Conservation (phyloP, 148 eudicot species). For the Vaccinium myrtillus region DNA sequence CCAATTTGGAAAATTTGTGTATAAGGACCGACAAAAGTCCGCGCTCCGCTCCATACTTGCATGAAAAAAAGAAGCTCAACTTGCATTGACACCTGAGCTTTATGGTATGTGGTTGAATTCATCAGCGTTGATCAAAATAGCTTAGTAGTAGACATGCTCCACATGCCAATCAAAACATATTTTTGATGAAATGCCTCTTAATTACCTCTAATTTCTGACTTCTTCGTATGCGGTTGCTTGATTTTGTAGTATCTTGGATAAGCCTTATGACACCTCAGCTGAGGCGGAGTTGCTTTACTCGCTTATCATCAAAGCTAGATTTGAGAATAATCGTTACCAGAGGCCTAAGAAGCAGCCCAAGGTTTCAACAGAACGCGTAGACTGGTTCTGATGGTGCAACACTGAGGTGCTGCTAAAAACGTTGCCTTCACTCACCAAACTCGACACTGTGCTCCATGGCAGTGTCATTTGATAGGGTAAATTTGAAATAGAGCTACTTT, state of each 20-base stretch:
- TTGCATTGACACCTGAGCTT: background rate
- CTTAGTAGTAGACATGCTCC: background rate
- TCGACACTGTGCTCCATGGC: background rate
- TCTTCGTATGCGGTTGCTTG: background rate
- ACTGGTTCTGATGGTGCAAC: constrained; percentile 48
- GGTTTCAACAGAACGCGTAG: constrained; percentile 61
- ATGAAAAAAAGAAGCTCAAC: background rate
- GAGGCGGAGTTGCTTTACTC: constrained; percentile 88
- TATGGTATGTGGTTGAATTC: background rate
- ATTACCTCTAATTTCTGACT: background rate
- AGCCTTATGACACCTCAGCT: constrained; percentile 80
- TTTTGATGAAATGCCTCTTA: background rate
- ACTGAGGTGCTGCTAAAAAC: background rate
- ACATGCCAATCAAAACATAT: background rate
- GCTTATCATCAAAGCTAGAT: constrained; percentile 76
- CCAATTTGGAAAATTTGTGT: background rate
- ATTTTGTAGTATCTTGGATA: constrained; percentile 53
- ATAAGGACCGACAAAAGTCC: background rate
- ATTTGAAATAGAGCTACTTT: background rate
- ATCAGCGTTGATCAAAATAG: background rate
- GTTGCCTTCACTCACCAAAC: background rate
- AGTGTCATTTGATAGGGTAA: background rate
- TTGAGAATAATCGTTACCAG: constrained; percentile 73
- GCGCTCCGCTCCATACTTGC: background rate
- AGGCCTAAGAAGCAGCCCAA: constrained; percentile 69